Evolutionary conservation across 768 basidiomycete genomes (phyloP).

Genomic region (Suillus brevipes): DNA sequence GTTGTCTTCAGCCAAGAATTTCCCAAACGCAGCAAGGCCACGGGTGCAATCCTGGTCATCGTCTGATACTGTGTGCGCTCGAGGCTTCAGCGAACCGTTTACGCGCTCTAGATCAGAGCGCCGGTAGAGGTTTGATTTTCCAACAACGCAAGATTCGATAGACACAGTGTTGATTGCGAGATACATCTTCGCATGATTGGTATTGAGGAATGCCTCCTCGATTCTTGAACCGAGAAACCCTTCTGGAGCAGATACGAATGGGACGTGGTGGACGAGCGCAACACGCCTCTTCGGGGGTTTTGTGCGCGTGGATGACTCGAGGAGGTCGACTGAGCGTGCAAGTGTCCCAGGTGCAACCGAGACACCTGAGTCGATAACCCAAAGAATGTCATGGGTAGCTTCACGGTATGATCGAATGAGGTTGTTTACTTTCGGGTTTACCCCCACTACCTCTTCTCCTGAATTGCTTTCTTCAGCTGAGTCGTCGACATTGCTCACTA

Average conservation of each 20-base stretch:
- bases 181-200: slow-evolving; percentile 98
- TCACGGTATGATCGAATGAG: slow-evolving; percentile 79
- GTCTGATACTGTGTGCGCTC: slow-evolving; percentile 21
- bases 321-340: slow-evolving; percentile 79
- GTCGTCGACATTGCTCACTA: slow-evolving; percentile 1
- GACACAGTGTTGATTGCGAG: slow-evolving; percentile 88
- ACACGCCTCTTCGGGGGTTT: slow-evolving; percentile 47
- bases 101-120: slow-evolving; percentile 83
- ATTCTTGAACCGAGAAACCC: slow-evolving; percentile 74
- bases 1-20: slow-evolving; percentile 96
- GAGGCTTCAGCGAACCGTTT: slow-evolving; percentile 62
- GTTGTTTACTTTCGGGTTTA: slow-evolving; percentile 98
- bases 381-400: slow-evolving; percentile 87
- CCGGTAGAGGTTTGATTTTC: slow-evolving; percentile 93
- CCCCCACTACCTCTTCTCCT: slow-evolving; percentile 85
- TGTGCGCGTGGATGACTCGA: slow-evolving; percentile 47
- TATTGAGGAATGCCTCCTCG: slow-evolving; percentile 94
- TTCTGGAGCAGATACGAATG: slow-evolving; percentile 78
- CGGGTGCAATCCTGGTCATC: slow-evolving; percentile 22
- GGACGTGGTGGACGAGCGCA: slow-evolving; percentile 93
- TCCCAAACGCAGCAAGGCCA: slow-evolving; percentile 80
- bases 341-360: slow-evolving; percentile 76
- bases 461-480: slow-evolving; percentile 7
- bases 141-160: slow-evolving; percentile 93
- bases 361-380: slow-evolving; percentile 97